These are phyloP conservation scores for Macrophomina phaseolina DNA, from an alignment of 2,329 filamentous ascomycete species.

Conservation along the genomic window DNA sequence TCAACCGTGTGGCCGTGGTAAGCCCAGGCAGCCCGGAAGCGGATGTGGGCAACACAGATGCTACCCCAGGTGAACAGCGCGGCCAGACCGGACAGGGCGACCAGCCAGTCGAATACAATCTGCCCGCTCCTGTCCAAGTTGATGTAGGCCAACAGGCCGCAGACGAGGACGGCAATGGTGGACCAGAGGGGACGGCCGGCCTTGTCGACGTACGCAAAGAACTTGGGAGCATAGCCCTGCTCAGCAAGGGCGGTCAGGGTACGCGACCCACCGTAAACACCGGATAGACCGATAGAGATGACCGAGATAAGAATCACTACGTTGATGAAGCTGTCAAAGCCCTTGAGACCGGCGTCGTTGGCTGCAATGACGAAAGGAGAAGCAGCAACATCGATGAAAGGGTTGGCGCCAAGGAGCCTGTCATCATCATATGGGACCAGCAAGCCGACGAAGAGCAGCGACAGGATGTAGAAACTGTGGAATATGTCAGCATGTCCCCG, in stretches of 20 bases:
- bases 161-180: slow-evolving; percentile 62
- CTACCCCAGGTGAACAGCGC: slow-evolving; percentile 81
- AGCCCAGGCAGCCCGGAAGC: slow-evolving; percentile 69
- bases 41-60: slow-evolving; percentile 90
- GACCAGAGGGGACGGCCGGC: slow-evolving; percentile 60
- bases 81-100: slow-evolving; percentile 74
- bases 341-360: slow-evolving; percentile 78
- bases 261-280: slow-evolving; percentile 85
- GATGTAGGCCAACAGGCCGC: slow-evolving; percentile 80
- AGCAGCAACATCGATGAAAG: slow-evolving; percentile 70
- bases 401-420: slow-evolving; percentile 64
- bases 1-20: slow-evolving; percentile 48
- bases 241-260: slow-evolving; percentile 90
- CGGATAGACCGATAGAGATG: slow-evolving; percentile 87
- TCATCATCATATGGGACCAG: slow-evolving; percentile 76
- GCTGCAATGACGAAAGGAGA: slow-evolving; percentile 96
- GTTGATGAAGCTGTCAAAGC: slow-evolving; percentile 89
- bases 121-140: slow-evolving; percentile 62
- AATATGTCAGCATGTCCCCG: background rate
- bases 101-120: slow-evolving; percentile 78
- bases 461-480: slow-evolving; percentile 77
- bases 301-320: slow-evolving; percentile 92
- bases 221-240: slow-evolving; percentile 65
- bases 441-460: slow-evolving; percentile 79
- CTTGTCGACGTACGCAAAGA: slow-evolving; percentile 67